Base-by-base conservation (phyloP, 305 asterid genomes). In the Withania somnifera region DNA sequence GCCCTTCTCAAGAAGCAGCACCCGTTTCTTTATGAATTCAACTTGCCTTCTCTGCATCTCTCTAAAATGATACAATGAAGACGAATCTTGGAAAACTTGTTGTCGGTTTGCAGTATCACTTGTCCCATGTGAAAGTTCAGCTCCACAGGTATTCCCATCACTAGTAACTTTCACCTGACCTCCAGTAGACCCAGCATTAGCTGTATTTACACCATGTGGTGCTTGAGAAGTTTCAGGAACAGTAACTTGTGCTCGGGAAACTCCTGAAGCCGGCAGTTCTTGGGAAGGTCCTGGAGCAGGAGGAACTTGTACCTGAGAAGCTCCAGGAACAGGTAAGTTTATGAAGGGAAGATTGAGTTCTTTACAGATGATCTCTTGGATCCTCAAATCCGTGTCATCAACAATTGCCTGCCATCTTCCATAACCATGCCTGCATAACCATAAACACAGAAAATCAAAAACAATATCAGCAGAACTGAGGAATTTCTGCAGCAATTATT, bases 361-460 rank as follows among this genome's bases (percentile, higher is more conserved):
- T 87, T 91, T 94, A 86, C 98, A 96, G 76, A 96, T 93, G 78
- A 92, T 85, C 89, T 93, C 98, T 85, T 94, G 98, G 79, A 96
- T 82, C 83, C 86, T 91, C 87, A 96, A 81, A 80, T 90, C 98
- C 91, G 91, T 94, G 88, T 96, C 99, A 82, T 96, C 98, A 81
- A 96, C 92, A 84, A 94, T 90, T 61, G 98, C 91, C 91, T 96
- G 98, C 99, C 99, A 96, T 91, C 98, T 93, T 85, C 99, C 99
- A 84, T 94, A 96, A 63, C 99, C 99, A 88, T 96, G 99, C 83
- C 99, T 95, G 82, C 82, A 87, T 63, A 80, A 81, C 83, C 86
- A 84, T 66, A 84, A 51, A 83, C 57, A 85, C 66, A 77, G 86
- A 61, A 40, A 80, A 67, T 61, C 54, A 26, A 79, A 50, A 64